Conservation (phyloP, 805 yeast genomes). For the Wickerhamiella azyma region DNA sequence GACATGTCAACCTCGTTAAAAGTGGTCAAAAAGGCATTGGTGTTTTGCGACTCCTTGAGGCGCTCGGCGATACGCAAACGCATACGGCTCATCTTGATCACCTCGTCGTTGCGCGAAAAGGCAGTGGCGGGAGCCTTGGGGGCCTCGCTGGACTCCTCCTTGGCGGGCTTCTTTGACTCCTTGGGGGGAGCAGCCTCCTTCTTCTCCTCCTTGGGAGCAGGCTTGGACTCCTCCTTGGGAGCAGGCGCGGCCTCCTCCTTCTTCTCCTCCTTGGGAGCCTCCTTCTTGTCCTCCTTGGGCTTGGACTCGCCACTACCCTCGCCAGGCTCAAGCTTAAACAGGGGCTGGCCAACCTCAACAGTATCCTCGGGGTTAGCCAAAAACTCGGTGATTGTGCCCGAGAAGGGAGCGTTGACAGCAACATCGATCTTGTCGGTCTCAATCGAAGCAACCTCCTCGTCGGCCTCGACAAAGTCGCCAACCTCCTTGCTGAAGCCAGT, state of each 20-base stretch:
- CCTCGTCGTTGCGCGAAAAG: slow-evolving; percentile 65
- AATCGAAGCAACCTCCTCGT: slow-evolving; percentile 88
- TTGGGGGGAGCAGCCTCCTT: slow-evolving; percentile 18
- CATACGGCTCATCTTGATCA: slow-evolving; percentile 99
- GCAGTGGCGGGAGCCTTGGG: slow-evolving; percentile 31
- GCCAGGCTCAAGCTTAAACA: slow-evolving; percentile 72
- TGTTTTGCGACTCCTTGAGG: slow-evolving; percentile 96
- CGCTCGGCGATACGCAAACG: slow-evolving; percentile 97
- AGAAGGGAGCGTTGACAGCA: slow-evolving; percentile 85
- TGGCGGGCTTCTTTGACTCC: slow-evolving; percentile 18
- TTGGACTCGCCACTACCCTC: slow-evolving; percentile 54
- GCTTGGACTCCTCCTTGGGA: slow-evolving; percentile 19
- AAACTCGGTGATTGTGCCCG: slow-evolving; percentile 79
- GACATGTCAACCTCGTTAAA: slow-evolving; percentile 98
- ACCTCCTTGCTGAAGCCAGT: slow-evolving; percentile 45
- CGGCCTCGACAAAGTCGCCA: slow-evolving; percentile 77
- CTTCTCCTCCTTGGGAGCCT: slow-evolving; percentile 18
- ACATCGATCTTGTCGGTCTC: slow-evolving; percentile 98
- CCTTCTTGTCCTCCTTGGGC: slow-evolving; percentile 22
- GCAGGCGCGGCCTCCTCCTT: slow-evolving; percentile 16
- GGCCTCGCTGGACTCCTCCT: too few relatives aligned
- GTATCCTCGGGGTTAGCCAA: slow-evolving; percentile 80
- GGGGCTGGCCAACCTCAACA: slow-evolving; percentile 89
- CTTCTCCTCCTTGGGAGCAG: slow-evolving; percentile 19
- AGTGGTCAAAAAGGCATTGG: slow-evolving; percentile 95